phyloP scores from a whole-genome alignment of 2,329 filamentous ascomycete genomes.

The Calonectria pseudoturangicola region DNA sequence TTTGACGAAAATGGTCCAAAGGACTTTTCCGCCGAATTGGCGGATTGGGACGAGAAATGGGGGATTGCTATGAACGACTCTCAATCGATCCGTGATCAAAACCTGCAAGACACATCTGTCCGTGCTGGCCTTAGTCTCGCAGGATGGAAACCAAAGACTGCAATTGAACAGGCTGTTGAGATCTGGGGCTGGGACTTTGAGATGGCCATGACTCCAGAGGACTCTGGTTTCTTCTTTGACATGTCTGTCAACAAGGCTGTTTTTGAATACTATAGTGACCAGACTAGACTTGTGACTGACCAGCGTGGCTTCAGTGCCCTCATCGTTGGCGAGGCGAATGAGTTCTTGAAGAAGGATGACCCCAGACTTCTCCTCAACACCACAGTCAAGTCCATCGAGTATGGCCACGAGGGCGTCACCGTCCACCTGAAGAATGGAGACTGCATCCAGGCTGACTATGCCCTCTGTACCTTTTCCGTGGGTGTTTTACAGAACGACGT shows the following conservation, averaged over 20 bases:
- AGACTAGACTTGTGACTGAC: constrained; percentile 77
- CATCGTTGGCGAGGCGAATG: constrained; percentile 73
- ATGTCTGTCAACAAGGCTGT: constrained; percentile 75
- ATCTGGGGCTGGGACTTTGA: constrained; percentile 78
- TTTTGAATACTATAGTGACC: constrained; percentile 77
- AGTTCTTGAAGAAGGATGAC: constrained; percentile 75
- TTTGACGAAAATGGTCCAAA: constrained; percentile 75
- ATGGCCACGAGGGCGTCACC: constrained; percentile 71
- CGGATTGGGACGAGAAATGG: constrained; percentile 69
- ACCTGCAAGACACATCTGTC: constrained; percentile 77
- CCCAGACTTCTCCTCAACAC: constrained; percentile 75
- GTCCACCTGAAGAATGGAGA: constrained; percentile 71
- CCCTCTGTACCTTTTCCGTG: constrained; percentile 80
- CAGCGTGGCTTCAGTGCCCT: constrained; percentile 77
- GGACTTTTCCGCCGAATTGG: constrained; percentile 71
- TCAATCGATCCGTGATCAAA: constrained; percentile 73
- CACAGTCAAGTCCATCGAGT: constrained; percentile 72
- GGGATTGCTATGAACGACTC: constrained; percentile 69
- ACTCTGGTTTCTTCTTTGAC: constrained; percentile 73
- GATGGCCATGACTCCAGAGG: constrained; percentile 72
- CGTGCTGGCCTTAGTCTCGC: constrained; percentile 75
- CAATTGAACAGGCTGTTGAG: constrained; percentile 75
- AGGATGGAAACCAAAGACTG: constrained; percentile 77
- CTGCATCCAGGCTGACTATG: constrained; percentile 76
- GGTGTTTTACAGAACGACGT: constrained; percentile 79